Evolutionary conservation across 176 grass and related monocot genomes (phyloP), one percentile per base, ranked within the genome.

Genomic region (Otatea glauca): DNA sequence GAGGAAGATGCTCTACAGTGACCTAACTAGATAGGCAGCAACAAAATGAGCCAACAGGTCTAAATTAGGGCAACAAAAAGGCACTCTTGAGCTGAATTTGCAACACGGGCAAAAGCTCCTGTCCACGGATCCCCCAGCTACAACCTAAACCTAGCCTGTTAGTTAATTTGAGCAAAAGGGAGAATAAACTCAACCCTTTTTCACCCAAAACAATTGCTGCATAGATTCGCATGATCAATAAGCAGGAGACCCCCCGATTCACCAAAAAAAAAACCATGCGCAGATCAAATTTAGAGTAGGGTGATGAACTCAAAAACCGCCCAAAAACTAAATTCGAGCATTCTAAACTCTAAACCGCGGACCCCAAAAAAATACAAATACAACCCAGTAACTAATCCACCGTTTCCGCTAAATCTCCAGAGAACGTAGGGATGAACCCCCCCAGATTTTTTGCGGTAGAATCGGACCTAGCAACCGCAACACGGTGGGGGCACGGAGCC

Each of bases 1-100:
- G 82, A 81, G 81, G 75, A 85, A 84, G 87, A 65, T 51, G 79
- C 68, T 90, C 89, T 91, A 76, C 87, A 88, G 44, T 74, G 76
- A 85, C 91, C 95, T 98, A 81, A 69, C 90, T 92, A 93, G 84
- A 83, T 85, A 72, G 71, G 81, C 61, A 89, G 44, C 27, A 73
- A 34, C 34, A 85, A 79, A 67, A 67, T 44, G 5, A 89, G 73
- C 68, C 42, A 68, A 42, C 5, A 47, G 13, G 21, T n/a, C 44
- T 35, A 65, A n/a, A 86, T 78, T 73, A 38, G 38, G 17, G 6
- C 3, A 72, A 72, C 15, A 27, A 16, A 39, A 48, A 25, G 0
- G 38, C 5, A 0, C 2, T 43, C 15, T 51, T 51, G 16, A 49
- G 51, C 2, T 54, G 17, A 72, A 72, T 1, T 34, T 17, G 4